These are phyloP conservation scores for Corylus avellana DNA, from an alignment of 306 rosid genomes.

Conservation along the genomic window DNA sequence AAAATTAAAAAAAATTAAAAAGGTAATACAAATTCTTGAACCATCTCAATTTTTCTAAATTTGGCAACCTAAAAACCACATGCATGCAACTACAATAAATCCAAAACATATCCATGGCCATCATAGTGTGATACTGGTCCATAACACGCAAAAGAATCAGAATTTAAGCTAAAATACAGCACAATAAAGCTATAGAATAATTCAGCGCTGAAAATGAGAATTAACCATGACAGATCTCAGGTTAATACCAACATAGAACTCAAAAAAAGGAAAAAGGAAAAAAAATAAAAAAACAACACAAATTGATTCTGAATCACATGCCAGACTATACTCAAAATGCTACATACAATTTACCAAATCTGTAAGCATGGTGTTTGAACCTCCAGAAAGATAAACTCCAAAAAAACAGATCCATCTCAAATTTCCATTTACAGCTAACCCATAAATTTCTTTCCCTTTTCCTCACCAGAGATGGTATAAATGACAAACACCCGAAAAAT, in stretches of 20 bases:
- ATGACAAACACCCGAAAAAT: constrained; percentile 6
- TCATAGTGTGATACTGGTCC: constrained; percentile 13
- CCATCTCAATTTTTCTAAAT: constrained; percentile 17
- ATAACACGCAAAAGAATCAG: constrained; percentile 9
- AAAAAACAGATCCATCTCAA: constrained; percentile 25
- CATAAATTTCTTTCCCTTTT: constrained; percentile 11
- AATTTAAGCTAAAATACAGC: constrained; percentile 1
- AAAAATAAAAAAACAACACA: constrained; percentile 10
- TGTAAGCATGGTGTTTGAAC: constrained; percentile 1
- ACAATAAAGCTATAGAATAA: constrained; percentile 11
- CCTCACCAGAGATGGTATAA: constrained; percentile 8
- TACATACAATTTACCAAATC: constrained; percentile 34
- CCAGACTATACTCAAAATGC: constrained; percentile 28
- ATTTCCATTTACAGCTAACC: constrained; percentile 27
- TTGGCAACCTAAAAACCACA: constrained; percentile 6
- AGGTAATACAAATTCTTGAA: background rate
- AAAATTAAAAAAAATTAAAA: constrained; percentile 3
- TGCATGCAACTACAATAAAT: constrained; percentile 39
- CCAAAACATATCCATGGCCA: background rate
- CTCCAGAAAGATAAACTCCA: background rate
- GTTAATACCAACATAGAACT: background rate
- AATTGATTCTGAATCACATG: constrained; percentile 10
- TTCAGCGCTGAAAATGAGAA: constrained; percentile 20
- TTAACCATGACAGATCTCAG: constrained; percentile 30
- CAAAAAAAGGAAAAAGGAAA: background rate